Percentiles rank a stretch among this genome's conserved stretches.
Evolutionary conservation across 371 early-diverging fungal species (phyloP).

Genomic region (Funneliformis caledonium): DNA sequence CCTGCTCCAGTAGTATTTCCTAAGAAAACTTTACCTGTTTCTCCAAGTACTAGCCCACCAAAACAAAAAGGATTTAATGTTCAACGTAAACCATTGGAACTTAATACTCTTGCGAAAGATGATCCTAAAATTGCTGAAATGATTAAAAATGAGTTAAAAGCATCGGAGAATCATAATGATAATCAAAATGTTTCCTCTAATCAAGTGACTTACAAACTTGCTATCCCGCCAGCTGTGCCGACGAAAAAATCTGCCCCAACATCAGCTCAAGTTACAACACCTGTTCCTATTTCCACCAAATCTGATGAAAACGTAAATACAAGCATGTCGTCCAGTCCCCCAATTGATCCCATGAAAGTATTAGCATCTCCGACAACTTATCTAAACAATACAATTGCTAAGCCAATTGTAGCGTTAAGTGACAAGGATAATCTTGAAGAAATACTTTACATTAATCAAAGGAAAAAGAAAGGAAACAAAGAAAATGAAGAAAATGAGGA

Average conservation of each 20-base stretch:
- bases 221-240: not conserved
- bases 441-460: not conserved
- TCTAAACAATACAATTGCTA: slow-evolving; percentile 31
- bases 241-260: not conserved
- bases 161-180: not conserved
- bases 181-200: not conserved
- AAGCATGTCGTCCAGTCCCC: not conserved
- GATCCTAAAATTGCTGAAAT: not conserved
- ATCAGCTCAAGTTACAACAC: not conserved
- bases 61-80: slow-evolving; percentile 32
- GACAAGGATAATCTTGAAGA: not conserved
- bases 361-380: slow-evolving; percentile 29
- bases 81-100: slow-evolving; percentile 32
- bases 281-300: not conserved
- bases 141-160: not conserved
- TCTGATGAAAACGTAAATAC: not conserved
- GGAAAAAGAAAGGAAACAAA: not conserved
- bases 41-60: not conserved
- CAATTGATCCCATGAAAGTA: slow-evolving; percentile 3
- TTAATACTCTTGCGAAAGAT: not conserved
- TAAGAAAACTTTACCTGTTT: not conserved
- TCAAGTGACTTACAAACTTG: not conserved
- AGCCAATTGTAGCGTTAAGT: slow-evolving; percentile 5
- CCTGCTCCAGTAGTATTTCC: not conserved
- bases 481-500: not conserved